Percentiles rank a stretch among this genome's conserved stretches.
These are phyloP conservation scores for Mentha longifolia DNA, from an alignment of 257 asterid species.

Conservation along the genomic window DNA sequence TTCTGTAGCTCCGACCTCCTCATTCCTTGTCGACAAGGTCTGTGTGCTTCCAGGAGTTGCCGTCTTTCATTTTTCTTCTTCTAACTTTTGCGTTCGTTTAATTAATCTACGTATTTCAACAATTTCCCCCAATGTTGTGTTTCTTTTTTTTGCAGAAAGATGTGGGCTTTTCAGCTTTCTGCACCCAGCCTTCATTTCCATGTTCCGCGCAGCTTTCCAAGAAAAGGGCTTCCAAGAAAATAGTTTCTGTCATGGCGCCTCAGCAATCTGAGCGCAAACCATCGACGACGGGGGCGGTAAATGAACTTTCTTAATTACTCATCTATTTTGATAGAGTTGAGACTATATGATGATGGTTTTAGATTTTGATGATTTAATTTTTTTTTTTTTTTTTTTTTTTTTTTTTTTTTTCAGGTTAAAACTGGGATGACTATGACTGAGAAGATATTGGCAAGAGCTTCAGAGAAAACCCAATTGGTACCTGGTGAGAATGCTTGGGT, in stretches of 20 bases:
- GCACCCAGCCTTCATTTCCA: slow-evolving; percentile 52
- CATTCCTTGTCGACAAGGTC: slow-evolving; percentile 58
- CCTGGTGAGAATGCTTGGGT: slow-evolving; percentile 98
- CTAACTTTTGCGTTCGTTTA: slow-evolving; percentile 2
- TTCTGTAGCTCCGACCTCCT: slow-evolving; percentile 50
- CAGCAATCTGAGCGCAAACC: slow-evolving; percentile 80
- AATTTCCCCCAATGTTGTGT: slow-evolving; percentile 5
- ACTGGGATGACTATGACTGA: slow-evolving; percentile 93
- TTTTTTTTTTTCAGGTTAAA: slow-evolving; percentile 60
- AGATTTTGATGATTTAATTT: slow-evolving; percentile 29
- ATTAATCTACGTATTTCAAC: background rate
- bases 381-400: too few species aligned
- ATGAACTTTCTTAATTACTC: background rate
- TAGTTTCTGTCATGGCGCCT: slow-evolving; percentile 78
- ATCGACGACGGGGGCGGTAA: slow-evolving; percentile 79
- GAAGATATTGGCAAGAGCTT: slow-evolving; percentile 83
- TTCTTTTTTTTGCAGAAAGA: slow-evolving; percentile 53
- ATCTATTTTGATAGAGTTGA: slow-evolving; percentile 1
- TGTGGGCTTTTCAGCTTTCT: slow-evolving; percentile 56
- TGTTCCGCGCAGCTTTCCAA: slow-evolving; percentile 39
- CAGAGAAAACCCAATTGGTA: slow-evolving; percentile 68
- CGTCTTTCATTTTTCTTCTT: slow-evolving; percentile 5
- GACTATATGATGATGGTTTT: slow-evolving; percentile 10
- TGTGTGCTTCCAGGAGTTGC: background rate
- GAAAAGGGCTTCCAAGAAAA: slow-evolving; percentile 54